Percentiles rank a stretch among this genome's conserved stretches.
Evolutionary conservation across 1,284 basidiomycete species (phyloP).

Genomic region (Malassezia caprae): DNA sequence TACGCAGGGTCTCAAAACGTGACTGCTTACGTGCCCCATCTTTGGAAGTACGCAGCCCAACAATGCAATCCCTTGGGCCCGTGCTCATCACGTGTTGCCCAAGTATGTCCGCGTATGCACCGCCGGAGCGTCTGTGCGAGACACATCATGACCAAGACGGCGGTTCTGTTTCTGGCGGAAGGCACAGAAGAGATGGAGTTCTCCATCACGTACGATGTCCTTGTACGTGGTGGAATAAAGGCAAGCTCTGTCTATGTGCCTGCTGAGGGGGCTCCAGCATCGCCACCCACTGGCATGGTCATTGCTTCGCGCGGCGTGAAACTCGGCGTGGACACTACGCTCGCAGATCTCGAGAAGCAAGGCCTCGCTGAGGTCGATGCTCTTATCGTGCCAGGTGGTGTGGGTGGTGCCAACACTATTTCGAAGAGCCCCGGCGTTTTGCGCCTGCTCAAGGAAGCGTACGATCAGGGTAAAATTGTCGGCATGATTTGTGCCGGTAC

Average conservation of each 20-base stretch:
- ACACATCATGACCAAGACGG: slow-evolving; percentile 9
- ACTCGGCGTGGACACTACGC: slow-evolving; percentile 32
- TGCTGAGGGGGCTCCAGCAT: slow-evolving; percentile 6
- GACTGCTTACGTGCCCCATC: neutral
- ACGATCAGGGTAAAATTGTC: slow-evolving; percentile 49
- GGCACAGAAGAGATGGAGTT: slow-evolving; percentile 63
- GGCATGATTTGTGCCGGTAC: slow-evolving; percentile 49
- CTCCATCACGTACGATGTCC: slow-evolving; percentile 40
- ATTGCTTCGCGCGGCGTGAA: slow-evolving; percentile 36
- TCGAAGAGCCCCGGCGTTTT: slow-evolving; percentile 58
- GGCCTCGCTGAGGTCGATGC: slow-evolving; percentile 55
- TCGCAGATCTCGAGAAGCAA: slow-evolving; percentile 23
- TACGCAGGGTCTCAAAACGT: neutral
- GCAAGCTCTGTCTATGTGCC: slow-evolving; percentile 25
- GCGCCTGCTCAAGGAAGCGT: slow-evolving; percentile 57
- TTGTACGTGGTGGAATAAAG: slow-evolving; percentile 32
- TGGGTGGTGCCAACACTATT: slow-evolving; percentile 67
- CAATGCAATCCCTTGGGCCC: neutral
- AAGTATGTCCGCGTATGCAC: neutral
- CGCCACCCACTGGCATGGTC: slow-evolving; percentile 24
- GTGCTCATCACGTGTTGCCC: neutral
- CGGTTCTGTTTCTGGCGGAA: slow-evolving; percentile 56
- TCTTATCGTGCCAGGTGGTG: slow-evolving; percentile 68
- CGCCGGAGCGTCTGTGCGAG: slow-evolving; percentile 4
- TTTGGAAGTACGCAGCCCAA: neutral